These are phyloP conservation scores for Corynascus novoguineensis DNA, from an alignment of 495 filamentous ascomycete genomes.

Conservation along the genomic window DNA sequence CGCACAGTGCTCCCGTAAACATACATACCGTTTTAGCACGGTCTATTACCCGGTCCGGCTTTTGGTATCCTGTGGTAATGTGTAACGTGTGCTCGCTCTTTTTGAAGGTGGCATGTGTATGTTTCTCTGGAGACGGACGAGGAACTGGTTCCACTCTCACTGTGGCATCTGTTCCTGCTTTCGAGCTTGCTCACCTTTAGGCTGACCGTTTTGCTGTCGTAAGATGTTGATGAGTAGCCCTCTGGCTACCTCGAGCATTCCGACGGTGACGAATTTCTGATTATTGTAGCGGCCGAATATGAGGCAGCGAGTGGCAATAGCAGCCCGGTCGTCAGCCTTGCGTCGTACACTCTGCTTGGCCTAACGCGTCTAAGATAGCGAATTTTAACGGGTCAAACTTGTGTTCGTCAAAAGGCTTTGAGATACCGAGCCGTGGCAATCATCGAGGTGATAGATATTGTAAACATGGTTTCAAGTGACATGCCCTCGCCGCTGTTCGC, in stretches of 20 bases:
- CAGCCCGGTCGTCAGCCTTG: not conserved
- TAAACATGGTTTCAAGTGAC: not conserved
- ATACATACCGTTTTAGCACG: not conserved
- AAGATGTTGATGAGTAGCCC: not conserved
- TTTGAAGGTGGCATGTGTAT: too few species aligned
- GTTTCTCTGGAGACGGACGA: too few species aligned
- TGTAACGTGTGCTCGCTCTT: too few species aligned
- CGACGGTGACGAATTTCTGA: not conserved
- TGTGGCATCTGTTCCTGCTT: too few species aligned
- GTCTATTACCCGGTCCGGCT: too few species aligned
- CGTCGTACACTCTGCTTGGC: too few species aligned
- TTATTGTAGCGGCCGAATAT: not conserved
- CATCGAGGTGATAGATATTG: not conserved
- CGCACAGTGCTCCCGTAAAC: conserved; percentile 11
- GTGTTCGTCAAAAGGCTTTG: not conserved
- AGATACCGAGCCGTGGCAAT: not conserved
- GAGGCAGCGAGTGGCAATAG: not conserved
- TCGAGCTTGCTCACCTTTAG: not conserved
- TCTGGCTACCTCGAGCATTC: not conserved
- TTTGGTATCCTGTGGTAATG: too few species aligned
- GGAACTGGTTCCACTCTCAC: too few species aligned
- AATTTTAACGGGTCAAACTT: not conserved
- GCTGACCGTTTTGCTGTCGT: not conserved
- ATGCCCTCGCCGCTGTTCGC: not conserved
- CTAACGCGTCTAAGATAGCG: not conserved